Evolutionary conservation across 805 yeast species (phyloP).

Genomic region (Saccharomyces kudriavzevii): DNA sequence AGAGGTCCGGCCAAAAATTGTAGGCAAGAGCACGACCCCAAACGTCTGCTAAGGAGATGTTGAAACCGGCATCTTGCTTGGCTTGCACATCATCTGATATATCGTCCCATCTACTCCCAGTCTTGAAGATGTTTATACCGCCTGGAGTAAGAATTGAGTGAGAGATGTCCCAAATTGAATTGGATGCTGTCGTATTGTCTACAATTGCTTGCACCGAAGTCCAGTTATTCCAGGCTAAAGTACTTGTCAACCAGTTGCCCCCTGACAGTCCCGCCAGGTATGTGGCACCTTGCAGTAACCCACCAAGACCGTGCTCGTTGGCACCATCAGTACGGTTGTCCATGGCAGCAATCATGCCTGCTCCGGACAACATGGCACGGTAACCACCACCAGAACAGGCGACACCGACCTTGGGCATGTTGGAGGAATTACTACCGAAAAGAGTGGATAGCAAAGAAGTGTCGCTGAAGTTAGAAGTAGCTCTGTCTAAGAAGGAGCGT

Average conservation of each 20-base stretch:
- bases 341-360: slow-evolving; percentile 76
- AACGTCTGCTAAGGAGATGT: slow-evolving; percentile 60
- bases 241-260: slow-evolving; percentile 74
- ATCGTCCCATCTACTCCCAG: slow-evolving; percentile 45
- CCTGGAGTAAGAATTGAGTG: slow-evolving; percentile 54
- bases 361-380: slow-evolving; percentile 81
- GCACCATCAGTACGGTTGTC: slow-evolving; percentile 62
- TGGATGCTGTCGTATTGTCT: slow-evolving; percentile 28
- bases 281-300: slow-evolving; percentile 60
- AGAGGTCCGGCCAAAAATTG: slow-evolving; percentile 56
- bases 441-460: slow-evolving; percentile 11
- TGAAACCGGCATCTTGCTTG: slow-evolving; percentile 58
- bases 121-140: slow-evolving; percentile 49
- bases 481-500: slow-evolving; percentile 38
- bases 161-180: slow-evolving; percentile 60
- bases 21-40: slow-evolving; percentile 75
- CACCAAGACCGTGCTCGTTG: slow-evolving; percentile 55
- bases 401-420: slow-evolving; percentile 40
- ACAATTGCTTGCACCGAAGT: slow-evolving; percentile 57
- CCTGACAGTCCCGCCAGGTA: slow-evolving; percentile 77
- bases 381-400: slow-evolving; percentile 86
- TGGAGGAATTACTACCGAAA: slow-evolving; percentile 13
- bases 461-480: slow-evolving; percentile 24
- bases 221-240: slow-evolving; percentile 64
- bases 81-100: slow-evolving; percentile 44